These are phyloP conservation scores for Oryza coarctata DNA, from an alignment of 176 grass and related monocot species.

Conservation along the genomic window DNA sequence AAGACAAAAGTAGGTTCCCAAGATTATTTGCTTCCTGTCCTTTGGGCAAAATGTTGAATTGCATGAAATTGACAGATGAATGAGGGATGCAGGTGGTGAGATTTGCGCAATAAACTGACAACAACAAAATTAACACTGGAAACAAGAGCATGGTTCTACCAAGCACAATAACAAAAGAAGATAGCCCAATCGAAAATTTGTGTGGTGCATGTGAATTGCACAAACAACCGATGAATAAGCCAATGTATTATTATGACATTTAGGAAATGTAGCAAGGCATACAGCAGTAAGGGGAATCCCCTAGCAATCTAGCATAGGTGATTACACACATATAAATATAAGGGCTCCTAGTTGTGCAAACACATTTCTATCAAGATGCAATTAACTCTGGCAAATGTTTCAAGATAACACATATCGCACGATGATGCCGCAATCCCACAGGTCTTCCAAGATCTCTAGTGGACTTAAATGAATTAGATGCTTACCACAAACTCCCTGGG, in stretches of 20 bases:
- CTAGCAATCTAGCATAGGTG: too few species aligned
- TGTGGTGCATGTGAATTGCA: neutral
- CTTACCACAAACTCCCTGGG: too few species aligned
- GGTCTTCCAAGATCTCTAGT: too few species aligned
- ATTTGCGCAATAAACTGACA: neutral
- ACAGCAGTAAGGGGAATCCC: neutral
- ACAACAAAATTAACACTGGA: neutral
- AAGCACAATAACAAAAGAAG: neutral
- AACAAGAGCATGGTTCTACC: neutral
- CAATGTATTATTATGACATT: neutral
- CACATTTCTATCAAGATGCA: too few species aligned
- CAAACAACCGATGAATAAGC: neutral
- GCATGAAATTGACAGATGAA: neutral
- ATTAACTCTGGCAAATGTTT: neutral
- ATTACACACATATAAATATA: too few species aligned
- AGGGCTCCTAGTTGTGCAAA: too few species aligned
- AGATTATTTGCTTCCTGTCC: neutral
- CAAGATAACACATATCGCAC: too few species aligned
- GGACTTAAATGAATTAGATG: too few species aligned
- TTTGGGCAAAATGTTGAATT: neutral
- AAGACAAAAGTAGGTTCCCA: neutral
- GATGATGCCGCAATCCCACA: too few species aligned
- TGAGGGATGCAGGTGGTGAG: too few species aligned
- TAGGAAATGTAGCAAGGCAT: neutral
- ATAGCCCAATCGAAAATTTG: neutral